Percentiles rank a stretch among this genome's conserved stretches.
Evolutionary conservation across 495 filamentous ascomycete genomes (phyloP).

Genomic region (Neurospora sp.): DNA sequence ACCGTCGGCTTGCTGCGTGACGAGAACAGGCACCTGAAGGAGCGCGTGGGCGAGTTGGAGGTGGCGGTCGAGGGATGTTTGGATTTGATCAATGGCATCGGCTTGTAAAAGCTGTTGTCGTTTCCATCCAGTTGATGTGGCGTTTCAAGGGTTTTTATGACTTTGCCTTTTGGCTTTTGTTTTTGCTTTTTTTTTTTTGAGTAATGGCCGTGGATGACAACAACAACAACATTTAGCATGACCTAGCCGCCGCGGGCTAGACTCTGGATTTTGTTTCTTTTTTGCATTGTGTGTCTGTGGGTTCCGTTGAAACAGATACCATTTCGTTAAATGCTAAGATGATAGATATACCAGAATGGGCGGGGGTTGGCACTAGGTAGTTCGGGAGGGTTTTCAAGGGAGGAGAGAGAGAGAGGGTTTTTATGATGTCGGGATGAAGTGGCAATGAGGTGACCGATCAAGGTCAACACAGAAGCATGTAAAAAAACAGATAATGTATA

Average conservation of each 20-base stretch:
- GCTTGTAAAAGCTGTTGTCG: conserved; percentile 11
- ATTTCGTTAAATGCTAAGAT: background rate
- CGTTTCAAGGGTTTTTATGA: background rate
- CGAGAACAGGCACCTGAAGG: conserved; percentile 64
- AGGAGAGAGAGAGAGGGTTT: background rate
- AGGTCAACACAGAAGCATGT: background rate
- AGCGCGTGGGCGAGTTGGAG: conserved; percentile 55
- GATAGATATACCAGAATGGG: background rate
- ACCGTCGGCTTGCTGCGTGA: conserved; percentile 58
- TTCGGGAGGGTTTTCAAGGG: background rate
- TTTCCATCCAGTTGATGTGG: background rate
- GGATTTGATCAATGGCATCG: conserved; percentile 48
- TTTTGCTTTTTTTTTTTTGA: background rate
- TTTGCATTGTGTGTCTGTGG: background rate
- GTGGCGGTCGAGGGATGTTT: conserved; percentile 61
- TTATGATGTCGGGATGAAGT: background rate
- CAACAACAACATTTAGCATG: background rate
- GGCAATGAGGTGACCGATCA: background rate
- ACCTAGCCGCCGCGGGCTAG: background rate
- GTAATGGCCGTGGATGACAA: background rate
- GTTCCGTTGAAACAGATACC: background rate
- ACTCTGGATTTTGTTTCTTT: background rate
- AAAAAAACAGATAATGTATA: background rate
- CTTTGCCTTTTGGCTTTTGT: background rate
- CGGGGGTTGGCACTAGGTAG: background rate